phyloP scores from a whole-genome alignment of 1,139 yeast species.

The Blastobotrys proliferans region DNA sequence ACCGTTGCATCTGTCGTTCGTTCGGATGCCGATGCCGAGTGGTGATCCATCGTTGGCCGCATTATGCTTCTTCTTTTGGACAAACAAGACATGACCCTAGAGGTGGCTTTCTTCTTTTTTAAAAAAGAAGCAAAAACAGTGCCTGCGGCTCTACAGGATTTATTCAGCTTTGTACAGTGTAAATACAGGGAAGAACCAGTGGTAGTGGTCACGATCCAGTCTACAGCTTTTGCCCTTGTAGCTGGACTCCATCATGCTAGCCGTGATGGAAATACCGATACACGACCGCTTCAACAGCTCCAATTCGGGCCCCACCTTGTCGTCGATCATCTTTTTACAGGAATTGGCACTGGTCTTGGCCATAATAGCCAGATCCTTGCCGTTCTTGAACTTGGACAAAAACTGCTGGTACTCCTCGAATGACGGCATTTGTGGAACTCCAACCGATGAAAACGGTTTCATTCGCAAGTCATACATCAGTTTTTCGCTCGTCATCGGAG shows the following conservation, averaged over 20 bases:
- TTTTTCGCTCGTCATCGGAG: constrained; percentile 44
- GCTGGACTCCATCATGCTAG: constrained; percentile 19
- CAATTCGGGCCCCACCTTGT: constrained; percentile 17
- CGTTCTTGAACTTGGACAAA: constrained; percentile 1
- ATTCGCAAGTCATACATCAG: constrained; percentile 62
- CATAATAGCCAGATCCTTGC: constrained; percentile 19
- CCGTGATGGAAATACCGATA: constrained; percentile 30
- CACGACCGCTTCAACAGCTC: constrained; percentile 31
- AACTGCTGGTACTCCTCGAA: constrained; percentile 32
- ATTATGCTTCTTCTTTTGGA: too few species aligned
- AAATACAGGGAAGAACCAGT: constrained; percentile 35
- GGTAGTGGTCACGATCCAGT: constrained; percentile 26
- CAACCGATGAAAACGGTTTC: constrained; percentile 81
- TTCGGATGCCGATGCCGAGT: too few species aligned
- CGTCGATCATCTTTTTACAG: constrained; percentile 23
- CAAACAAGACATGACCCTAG: too few species aligned
- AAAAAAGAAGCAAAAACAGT: too few species aligned
- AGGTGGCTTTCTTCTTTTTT: too few species aligned
- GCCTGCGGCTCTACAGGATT: too few species aligned
- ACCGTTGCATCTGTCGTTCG: too few species aligned
- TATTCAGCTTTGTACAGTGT: too few species aligned
- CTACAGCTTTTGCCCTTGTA: constrained; percentile 14
- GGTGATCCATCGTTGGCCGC: too few species aligned
- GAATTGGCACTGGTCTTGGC: constrained; percentile 19
- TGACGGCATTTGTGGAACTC: constrained; percentile 64